Evolutionary conservation across 306 rosid genomes (phyloP).

Genomic region (Pyrus bretschneideri): DNA sequence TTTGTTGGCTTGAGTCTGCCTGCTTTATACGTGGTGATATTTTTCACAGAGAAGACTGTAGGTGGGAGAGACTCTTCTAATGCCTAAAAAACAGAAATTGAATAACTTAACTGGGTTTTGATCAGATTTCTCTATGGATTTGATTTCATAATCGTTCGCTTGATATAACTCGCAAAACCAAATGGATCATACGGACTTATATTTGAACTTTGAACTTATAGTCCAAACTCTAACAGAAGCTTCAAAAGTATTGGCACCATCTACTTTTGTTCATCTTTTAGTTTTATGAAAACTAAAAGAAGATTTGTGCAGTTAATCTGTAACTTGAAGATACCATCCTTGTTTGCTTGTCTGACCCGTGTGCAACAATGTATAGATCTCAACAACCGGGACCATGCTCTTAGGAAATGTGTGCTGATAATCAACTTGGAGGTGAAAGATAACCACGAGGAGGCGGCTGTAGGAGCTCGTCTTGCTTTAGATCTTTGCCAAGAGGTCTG

Average conservation of each 20-base stretch:
- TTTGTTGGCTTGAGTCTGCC: not conserved
- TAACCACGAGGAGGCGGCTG: conserved; percentile 94
- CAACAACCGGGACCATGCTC: conserved; percentile 61
- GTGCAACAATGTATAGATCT: conserved; percentile 51
- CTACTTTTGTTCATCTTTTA: not conserved
- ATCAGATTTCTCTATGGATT: not conserved
- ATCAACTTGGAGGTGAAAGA: conserved; percentile 96
- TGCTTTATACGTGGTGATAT: not conserved
- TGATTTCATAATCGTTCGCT: not conserved
- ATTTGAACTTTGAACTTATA: not conserved
- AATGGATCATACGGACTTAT: not conserved
- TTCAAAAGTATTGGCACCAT: not conserved
- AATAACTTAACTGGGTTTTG: not conserved
- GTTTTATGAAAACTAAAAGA: not conserved
- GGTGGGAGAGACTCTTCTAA: not conserved
- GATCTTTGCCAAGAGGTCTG: conserved; percentile 81
- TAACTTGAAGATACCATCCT: not conserved
- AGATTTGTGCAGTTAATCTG: not conserved
- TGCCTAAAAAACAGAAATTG: not conserved
- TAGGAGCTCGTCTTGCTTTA: conserved; percentile 71
- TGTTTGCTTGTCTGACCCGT: conserved; percentile 4
- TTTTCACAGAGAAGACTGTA: not conserved
- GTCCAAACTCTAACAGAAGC: not conserved
- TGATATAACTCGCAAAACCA: not conserved
- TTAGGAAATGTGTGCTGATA: conserved; percentile 62